Base-by-base conservation (phyloP, 1,284 basidiomycete species). In the Rhodofomes roseus region DNA sequence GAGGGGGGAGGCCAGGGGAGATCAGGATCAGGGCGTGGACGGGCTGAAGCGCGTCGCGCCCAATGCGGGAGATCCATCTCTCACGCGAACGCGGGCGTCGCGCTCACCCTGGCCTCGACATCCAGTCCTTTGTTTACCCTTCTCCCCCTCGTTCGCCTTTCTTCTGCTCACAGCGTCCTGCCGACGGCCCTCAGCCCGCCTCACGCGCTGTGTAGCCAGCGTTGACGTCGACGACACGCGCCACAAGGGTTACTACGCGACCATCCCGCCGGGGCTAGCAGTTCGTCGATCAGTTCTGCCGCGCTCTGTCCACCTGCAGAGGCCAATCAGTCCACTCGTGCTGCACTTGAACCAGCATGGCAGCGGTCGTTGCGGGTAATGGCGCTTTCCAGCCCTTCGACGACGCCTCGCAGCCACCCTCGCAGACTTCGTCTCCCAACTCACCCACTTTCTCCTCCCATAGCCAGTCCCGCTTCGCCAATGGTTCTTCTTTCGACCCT, bases 361-460 rank as follows among this genome's bases (percentile, higher is more conserved):
- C 80, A 61, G 74, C 81, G 31, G 73, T 78, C 66, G 71, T 79
- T 56, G 71, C 77, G 29, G 74, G 68, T 69, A 66, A 62, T 60
- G 74, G 72, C 63, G 71, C 74, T 63, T 70, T 78, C 55, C 72
- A 74, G 60, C 67, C 72, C 57, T 63, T 72, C 53, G 74, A 75
- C 51, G 67, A 73, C 50, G 70, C 76, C 57, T 73, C 74, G 27
- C 77, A 77, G 60, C 68, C 76, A 61, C 58, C 75, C 62, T 75
- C 76, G 60, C 79, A 80, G 58, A 76, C 82, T 1, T 76, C 81
- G 14, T 84, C 84, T 4, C 85, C 84, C 7, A 77, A 80, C 9
- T 82, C 83, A 4, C 79, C 83, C 16, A 74, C 74, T 5, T 70
- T 77, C 18, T 74, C 78, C 51, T 20, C 37, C 6, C 43, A 56